Conservation (phyloP, 1,139 yeast species). For the Zygosaccharomyces pseudobailii region DNA sequence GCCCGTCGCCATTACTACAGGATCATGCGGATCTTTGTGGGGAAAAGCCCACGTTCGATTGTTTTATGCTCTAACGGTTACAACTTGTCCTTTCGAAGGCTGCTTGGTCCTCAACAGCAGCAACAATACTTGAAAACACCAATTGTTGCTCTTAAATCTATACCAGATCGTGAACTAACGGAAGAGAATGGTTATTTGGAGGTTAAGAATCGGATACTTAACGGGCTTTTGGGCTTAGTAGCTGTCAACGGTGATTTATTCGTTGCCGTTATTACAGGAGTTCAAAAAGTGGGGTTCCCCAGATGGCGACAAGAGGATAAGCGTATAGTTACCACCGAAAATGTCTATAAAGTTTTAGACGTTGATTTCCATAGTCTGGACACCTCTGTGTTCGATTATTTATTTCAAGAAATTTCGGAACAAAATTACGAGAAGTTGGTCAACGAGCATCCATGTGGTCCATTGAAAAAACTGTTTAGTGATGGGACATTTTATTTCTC, state of each 20-base stretch:
- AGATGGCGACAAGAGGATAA: conserved; percentile 32
- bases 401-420: conserved; percentile 30
- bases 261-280: conserved; percentile 54
- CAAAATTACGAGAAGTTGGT: conserved; percentile 36
- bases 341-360: conserved; percentile 47
- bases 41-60: conserved; percentile 25
- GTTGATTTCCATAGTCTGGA: conserved; percentile 63
- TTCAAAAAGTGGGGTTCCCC: conserved; percentile 57
- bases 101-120: conserved; percentile 9
- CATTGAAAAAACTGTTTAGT: conserved; percentile 51
- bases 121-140: conserved; percentile 17
- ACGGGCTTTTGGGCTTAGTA: conserved; percentile 60
- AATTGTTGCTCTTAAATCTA: conserved; percentile 18
- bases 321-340: conserved; percentile 40
- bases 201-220: conserved; percentile 31
- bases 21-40: conserved; percentile 22
- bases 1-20: background rate
- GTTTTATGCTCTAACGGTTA: conserved; percentile 22
- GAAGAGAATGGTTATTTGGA: conserved; percentile 18
- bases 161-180: conserved; percentile 17
- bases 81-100: conserved; percentile 20
- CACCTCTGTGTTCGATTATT: conserved; percentile 49
- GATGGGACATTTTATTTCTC: conserved; percentile 67
- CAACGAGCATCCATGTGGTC: conserved; percentile 53
- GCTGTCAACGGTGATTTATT: conserved; percentile 51